Base-by-base conservation (phyloP, 495 filamentous ascomycete species). In the Hypoxylon fragiforme region DNA sequence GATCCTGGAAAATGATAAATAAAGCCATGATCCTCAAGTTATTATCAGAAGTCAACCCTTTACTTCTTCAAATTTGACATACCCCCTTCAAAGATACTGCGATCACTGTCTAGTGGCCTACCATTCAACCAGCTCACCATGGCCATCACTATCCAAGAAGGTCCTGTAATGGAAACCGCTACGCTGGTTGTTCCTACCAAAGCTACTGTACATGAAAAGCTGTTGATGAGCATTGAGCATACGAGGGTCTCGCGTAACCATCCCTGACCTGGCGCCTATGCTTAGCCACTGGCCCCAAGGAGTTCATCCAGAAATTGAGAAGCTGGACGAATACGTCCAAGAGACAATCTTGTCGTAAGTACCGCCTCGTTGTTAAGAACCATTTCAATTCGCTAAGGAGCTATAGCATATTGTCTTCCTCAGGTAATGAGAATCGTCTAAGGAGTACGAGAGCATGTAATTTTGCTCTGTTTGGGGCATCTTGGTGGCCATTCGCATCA, bases 401-500 rank as follows among this genome's bases (percentile, higher is more conserved):
- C 31, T 1, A 22, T 11, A 57, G 54, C 7, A 14, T 50, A 2
- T 19, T 22, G n/a, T 44, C 44, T 36, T 37, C 18, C 3, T 18
- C 46, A 6, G 32, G 13, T 1, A 15, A 45, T 22, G 6, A 39
- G 7, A 14, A 22, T 12, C 54, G 54, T 8, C 14, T 45, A 11
- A 45, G 40, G 3, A 44, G 13, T 15, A 18, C 45, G 11, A 19
- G 34, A 22, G 26, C 19, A 14, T 22, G 22, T 1, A 22, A 57
- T 21, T 8, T 50, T 24, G 12, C 45, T 18, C 9, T 50, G 0
- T 50, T 50, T 13, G 31, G 28, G 2, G 54, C 45, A 18, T 39
- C 54, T 11, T 57, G 54, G 54, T 57, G 54, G 54, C 45, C 54
- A 14, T 57, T 19, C 19, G 54, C 54, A 26, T 20, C 54, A 21